Conservation (phyloP, 768 basidiomycete genomes). For the Lentinula detonsa region DNA sequence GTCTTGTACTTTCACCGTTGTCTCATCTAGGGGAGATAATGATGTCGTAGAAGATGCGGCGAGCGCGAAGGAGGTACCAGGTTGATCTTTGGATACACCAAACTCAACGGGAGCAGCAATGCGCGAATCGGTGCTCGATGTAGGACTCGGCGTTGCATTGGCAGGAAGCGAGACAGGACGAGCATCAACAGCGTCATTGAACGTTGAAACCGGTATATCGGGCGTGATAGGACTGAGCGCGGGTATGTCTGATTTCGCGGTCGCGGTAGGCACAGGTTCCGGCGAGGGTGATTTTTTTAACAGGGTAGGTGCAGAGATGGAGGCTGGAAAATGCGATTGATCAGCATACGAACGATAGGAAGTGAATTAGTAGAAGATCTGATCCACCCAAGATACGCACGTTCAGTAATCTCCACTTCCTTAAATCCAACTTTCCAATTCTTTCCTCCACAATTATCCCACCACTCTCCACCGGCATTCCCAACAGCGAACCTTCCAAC, state of each 20-base stretch:
- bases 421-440: conserved; percentile 78
- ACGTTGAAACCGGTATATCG: not conserved
- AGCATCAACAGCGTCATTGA: not conserved
- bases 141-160: not conserved
- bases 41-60: not conserved
- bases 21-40: too few species aligned
- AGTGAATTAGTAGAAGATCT: not conserved
- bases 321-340: not conserved
- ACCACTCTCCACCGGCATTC: conserved; percentile 61
- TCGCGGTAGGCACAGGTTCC: not conserved
- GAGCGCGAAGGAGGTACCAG: too few species aligned
- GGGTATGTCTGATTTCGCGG: not conserved
- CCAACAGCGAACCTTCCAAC: conserved; percentile 25
- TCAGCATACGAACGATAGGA: not conserved
- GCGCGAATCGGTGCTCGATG: too few species aligned
- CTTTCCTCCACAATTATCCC: conserved; percentile 82
- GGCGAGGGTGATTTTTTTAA: not conserved
- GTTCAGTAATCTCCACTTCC: not conserved
- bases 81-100: not conserved
- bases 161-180: too few species aligned
- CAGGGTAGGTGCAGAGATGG: not conserved
- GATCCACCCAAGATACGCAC: not conserved
- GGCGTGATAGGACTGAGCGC: not conserved
- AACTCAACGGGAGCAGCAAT: not conserved
- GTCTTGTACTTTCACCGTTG: too few species aligned